Conservation (phyloP, 495 filamentous ascomycete genomes). For the Aspergillus bertholletiae region DNA sequence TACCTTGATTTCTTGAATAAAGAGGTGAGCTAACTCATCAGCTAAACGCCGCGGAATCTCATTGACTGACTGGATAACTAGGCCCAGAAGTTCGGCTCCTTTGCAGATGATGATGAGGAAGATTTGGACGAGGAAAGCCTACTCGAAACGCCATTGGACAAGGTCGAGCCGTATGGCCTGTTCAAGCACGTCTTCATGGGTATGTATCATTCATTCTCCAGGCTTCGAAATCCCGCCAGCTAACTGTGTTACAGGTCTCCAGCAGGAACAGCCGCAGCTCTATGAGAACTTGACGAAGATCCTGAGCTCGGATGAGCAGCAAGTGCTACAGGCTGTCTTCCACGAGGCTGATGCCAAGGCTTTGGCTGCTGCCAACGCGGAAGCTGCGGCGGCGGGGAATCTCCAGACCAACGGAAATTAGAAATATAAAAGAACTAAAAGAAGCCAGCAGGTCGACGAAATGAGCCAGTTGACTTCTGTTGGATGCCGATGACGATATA, state of each 20-base stretch:
- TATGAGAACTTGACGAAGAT: constrained; percentile 77
- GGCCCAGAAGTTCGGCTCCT: constrained; percentile 77
- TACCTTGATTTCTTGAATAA: constrained; percentile 95
- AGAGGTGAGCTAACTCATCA: constrained; percentile 51
- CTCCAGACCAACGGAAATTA: constrained; percentile 37
- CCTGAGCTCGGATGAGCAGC: constrained; percentile 76
- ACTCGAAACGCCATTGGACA: constrained; percentile 90
- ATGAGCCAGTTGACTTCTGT: constrained; percentile 14
- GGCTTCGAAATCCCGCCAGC: background rate
- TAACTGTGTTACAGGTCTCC: constrained; percentile 59
- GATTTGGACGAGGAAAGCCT: constrained; percentile 88
- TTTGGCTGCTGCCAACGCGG: constrained; percentile 37
- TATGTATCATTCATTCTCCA: constrained; percentile 47
- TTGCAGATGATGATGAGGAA: constrained; percentile 74
- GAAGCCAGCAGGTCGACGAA: constrained; percentile 12
- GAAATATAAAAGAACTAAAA: constrained; percentile 8
- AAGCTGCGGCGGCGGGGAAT: constrained; percentile 33
- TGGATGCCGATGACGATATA: constrained; percentile 10
- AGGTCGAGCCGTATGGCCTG: constrained; percentile 86
- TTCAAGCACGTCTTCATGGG: constrained; percentile 79
- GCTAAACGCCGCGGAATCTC: background rate
- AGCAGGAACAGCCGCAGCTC: constrained; percentile 86
- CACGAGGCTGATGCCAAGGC: constrained; percentile 71
- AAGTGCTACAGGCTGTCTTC: constrained; percentile 73
- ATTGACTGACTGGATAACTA: constrained; percentile 28